Evolutionary conservation across 208 protist species (phyloP), one percentile per base, ranked within the genome.

Genomic region (Trypanosomatidae sp.): DNA sequence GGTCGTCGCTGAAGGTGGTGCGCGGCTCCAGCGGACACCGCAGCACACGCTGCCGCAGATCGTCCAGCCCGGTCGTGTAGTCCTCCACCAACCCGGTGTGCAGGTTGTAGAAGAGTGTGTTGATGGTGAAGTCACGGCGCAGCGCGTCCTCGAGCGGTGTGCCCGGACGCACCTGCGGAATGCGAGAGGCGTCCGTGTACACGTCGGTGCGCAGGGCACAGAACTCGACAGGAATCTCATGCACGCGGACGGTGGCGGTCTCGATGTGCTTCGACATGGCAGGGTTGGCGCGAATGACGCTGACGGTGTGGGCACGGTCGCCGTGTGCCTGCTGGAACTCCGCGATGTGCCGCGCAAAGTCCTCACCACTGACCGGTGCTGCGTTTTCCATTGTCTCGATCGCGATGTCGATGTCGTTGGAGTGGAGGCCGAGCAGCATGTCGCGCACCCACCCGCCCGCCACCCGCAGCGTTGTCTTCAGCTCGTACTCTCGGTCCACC

Each of bases 91-190:
- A 74, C 30, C 82, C 81, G 12, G 82, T 97, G 79, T 99, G 91
- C n/a, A 99, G 85, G 80, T 99, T 99, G 74, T 99, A 99, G 77
- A 99, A 99, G 8, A 99, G 87, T 22, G 97, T 79, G 84, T 99
- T 99, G 46, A 99, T 97, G n/a, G 98, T 99, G 72, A 99, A 98
- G 84, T 99, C 99, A 36, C 99, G 87, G 22, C 99, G 80, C 36
- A 90, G 66, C 3, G 98, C 97, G 82, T 99, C 99, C 72, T 99
- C 90, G n/a, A 84, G 36, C 28, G 92, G 85, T 0, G 90, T 93
- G n/a, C 83, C 95, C 19, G 86, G 77, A 2, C 88, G 85, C 22
- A 97, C 89, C 56, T 80, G 59, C 9, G 98, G 98, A 43, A 99
- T 99, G 67, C 98, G 86, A 12, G 85, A 94, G 33, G 94, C 84